Percentiles rank a stretch among this genome's conserved stretches.
phyloP scores from a whole-genome alignment of 164 flowering plant species.

The Annona cherimola region DNA sequence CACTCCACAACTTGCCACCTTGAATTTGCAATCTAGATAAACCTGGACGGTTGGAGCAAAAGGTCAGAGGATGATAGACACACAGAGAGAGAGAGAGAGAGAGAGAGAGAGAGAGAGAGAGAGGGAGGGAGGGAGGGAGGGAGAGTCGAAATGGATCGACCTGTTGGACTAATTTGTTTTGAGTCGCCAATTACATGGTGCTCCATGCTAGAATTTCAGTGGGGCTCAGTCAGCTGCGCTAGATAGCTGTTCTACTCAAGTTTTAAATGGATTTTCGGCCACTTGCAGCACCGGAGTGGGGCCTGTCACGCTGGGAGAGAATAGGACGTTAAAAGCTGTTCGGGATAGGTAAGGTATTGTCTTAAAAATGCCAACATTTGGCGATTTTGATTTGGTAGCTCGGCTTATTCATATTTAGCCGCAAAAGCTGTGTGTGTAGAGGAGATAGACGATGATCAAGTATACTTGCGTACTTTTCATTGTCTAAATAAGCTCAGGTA shows the following conservation, averaged over 20 bases:
- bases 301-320: not conserved
- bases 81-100: not conserved
- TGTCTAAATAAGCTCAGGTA: not conserved
- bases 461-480: not conserved
- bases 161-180: not conserved
- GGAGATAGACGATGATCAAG: not conserved
- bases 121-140: not conserved
- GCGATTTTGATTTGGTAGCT: not conserved
- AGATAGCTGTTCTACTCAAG: not conserved
- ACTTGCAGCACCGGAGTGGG: not conserved
- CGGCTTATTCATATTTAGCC: slow-evolving; percentile 4
- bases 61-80: not conserved
- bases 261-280: slow-evolving; percentile 1
- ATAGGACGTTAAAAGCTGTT: not conserved
- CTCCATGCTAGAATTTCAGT: slow-evolving; percentile 2
- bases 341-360: not conserved
- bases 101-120: not conserved
- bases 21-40: not conserved
- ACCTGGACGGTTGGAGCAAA: not conserved
- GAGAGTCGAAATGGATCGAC: not conserved
- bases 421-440: slow-evolving; percentile 5
- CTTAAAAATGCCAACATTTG: slow-evolving; percentile 6
- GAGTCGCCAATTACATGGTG: not conserved
- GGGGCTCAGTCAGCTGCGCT: not conserved
- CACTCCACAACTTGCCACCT: not conserved